Evolutionary conservation across 805 yeast species (phyloP).

Genomic region (Pichia cephalocereana): DNA sequence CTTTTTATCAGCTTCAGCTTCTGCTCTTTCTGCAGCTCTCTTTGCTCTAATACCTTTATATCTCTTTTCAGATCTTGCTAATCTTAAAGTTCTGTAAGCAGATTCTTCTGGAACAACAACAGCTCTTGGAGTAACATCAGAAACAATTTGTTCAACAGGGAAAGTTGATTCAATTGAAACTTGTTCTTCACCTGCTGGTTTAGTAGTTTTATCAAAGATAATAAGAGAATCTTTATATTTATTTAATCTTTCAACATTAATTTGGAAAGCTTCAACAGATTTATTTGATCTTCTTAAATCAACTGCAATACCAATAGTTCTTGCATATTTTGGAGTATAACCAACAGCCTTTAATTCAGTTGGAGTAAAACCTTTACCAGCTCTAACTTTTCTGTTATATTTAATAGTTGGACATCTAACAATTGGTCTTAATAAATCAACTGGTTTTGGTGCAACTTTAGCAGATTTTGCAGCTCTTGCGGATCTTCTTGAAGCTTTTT

Average conservation of each 20-base stretch:
- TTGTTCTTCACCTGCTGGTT: conserved; percentile 77
- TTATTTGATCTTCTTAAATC: conserved; percentile 99
- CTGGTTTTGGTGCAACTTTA: conserved; percentile 93
- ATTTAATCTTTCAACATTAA: conserved; percentile 92
- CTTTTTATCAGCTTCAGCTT: conserved; percentile 99
- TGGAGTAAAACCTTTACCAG: conserved; percentile 98
- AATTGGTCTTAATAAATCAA: conserved; percentile 92
- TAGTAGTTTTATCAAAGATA: conserved; percentile 85
- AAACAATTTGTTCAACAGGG: conserved; percentile 80
- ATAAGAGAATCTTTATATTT: conserved; percentile 95
- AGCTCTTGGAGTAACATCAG: conserved; percentile 79
- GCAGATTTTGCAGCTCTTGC: conserved; percentile 94
- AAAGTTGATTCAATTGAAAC: conserved; percentile 65
- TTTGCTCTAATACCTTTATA: conserved; percentile 94
- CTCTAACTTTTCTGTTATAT: conserved; percentile 99
- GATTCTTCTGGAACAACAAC: conserved; percentile 60
- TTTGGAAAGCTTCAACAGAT: conserved; percentile 89
- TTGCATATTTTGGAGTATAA: conserved; percentile 87
- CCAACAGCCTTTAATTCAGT: conserved; percentile 99
- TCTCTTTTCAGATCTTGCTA: conserved; percentile 90
- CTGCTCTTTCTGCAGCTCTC: conserved; percentile 96
- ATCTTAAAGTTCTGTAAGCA: conserved; percentile 93
- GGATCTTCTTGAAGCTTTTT: conserved; percentile 93
- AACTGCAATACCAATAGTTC: conserved; percentile 97
- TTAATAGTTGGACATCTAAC: conserved; percentile 98